phyloP scores from a whole-genome alignment of 2,329 filamentous ascomycete genomes.

The Parafenestella ontariensis region DNA sequence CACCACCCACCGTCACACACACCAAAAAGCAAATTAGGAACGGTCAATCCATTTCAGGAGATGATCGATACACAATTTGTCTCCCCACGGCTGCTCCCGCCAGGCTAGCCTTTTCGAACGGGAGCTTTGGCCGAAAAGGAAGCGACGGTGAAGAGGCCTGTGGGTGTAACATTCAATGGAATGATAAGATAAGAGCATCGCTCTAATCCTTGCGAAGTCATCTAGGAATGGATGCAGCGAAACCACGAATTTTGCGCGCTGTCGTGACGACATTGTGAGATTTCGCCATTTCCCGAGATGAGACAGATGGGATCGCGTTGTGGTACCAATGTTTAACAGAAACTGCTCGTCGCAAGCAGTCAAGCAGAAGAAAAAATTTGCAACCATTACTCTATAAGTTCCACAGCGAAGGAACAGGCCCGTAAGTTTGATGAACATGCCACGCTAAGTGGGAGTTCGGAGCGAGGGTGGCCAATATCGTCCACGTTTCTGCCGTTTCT shows the following conservation, averaged over 20 bases:
- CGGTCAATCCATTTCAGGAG: conserved; percentile 9
- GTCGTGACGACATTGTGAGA: neutral
- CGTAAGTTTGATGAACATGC: conserved; percentile 22
- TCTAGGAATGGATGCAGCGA: neutral
- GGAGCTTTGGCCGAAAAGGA: neutral
- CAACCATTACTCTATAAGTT: conserved; percentile 21
- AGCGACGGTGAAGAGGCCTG: neutral
- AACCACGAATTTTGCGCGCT: neutral
- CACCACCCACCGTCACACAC: neutral
- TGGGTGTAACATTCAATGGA: neutral
- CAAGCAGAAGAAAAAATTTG: conserved; percentile 5
- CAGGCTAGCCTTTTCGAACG: conserved; percentile 19
- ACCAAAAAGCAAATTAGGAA: conserved; percentile 1
- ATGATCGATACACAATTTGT: conserved; percentile 13
- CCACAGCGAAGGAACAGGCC: conserved; percentile 12
- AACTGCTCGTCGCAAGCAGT: neutral
- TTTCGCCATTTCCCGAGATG: neutral
- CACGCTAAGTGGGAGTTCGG: conserved; percentile 28
- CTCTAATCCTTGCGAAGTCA: neutral
- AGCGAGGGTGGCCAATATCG: conserved; percentile 22
- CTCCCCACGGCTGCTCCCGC: conserved; percentile 34
- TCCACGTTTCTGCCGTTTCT: conserved; percentile 17
- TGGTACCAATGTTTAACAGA: neutral
- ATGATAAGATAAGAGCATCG: neutral
- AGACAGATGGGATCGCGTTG: neutral